A percentile compares a stretch with the other conserved stretches of the same genome.
Evolutionary conservation across 306 rosid genomes (phyloP).

Genomic region (Gleditsia sinensis): DNA sequence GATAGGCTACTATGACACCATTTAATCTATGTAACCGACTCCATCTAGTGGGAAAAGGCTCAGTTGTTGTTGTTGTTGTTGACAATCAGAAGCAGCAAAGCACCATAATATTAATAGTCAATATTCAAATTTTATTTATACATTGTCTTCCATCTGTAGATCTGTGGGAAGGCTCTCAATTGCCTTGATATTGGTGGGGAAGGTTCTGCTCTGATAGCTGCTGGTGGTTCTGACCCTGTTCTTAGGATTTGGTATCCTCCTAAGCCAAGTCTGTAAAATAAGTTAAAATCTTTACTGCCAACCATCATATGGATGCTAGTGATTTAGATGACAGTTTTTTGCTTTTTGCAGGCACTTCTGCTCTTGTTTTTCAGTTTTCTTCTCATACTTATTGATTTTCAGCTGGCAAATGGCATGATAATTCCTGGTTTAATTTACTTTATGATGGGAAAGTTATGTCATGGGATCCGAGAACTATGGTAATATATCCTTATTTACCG

Average conservation of each 20-base stretch:
- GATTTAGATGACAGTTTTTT: conserved; percentile 13
- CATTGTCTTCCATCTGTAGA: conserved; percentile 48
- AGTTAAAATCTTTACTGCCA: neutral
- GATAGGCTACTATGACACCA: too few relatives aligned
- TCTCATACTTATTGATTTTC: conserved; percentile 88
- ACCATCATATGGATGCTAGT: neutral
- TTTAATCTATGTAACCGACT: too few relatives aligned
- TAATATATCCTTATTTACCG: conserved; percentile 37
- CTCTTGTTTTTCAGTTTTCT: conserved; percentile 73
- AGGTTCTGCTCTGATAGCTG: conserved; percentile 74
- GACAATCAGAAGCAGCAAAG: conserved; percentile 10
- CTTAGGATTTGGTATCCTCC: conserved; percentile 98
- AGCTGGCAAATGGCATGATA: conserved; percentile 81
- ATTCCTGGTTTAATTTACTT: conserved; percentile 72
- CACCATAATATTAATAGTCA: conserved; percentile 7
- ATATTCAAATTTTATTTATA: conserved; percentile 13
- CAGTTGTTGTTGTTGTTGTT: too few relatives aligned
- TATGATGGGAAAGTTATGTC: conserved; percentile 89
- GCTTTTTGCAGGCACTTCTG: conserved; percentile 73
- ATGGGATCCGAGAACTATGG: conserved; percentile 97
- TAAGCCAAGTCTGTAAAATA: conserved; percentile 68
- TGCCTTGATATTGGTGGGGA: conserved; percentile 95
- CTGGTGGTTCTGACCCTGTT: conserved; percentile 85
- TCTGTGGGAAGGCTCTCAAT: conserved; percentile 74
- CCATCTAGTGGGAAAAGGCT: too few relatives aligned